These are phyloP conservation scores for Basidiobolus meristosporus DNA, from an alignment of 371 early-diverging fungal genomes.

Conservation along the genomic window DNA sequence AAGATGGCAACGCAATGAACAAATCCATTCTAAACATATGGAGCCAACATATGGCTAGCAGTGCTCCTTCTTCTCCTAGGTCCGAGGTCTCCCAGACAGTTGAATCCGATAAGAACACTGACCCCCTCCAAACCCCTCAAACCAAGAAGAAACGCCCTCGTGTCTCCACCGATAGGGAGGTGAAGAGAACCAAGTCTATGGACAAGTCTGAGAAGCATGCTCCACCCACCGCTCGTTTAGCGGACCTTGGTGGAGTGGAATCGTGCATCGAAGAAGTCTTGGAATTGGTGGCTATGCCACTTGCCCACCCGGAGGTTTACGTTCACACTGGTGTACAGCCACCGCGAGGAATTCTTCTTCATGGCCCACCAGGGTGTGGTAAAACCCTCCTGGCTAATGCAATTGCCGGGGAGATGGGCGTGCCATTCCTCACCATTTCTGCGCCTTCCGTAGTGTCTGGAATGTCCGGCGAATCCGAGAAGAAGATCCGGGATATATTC, in stretches of 20 bases:
- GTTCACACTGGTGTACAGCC: constrained; percentile 90
- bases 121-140: constrained; percentile 1
- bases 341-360: constrained; percentile 90
- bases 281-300: constrained; percentile 91
- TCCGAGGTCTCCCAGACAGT: constrained; percentile 7
- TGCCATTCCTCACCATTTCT: constrained; percentile 91
- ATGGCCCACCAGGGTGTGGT: constrained; percentile 99
- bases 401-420: constrained; percentile 80
- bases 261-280: constrained; percentile 76
- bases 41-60: constrained; percentile 13
- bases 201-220: constrained; percentile 13
- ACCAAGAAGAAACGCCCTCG: constrained; percentile 8
- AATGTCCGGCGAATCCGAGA: constrained; percentile 99
- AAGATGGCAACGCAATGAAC: constrained; percentile 50
- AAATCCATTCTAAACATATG: constrained; percentile 46
- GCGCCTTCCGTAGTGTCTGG: constrained; percentile 98
- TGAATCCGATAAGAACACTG: constrained; percentile 7
- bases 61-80: constrained; percentile 5
- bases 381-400: constrained; percentile 97
- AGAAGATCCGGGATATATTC: constrained; percentile 96
- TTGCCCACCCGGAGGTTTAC: constrained; percentile 93
- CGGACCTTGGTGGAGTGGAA: constrained; percentile 84
- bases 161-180: constrained; percentile 7
- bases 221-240: constrained; percentile 41
- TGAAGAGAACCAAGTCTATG: constrained; percentile 3